phyloP scores from a whole-genome alignment of 805 yeast species.

The Wickerhamiella kazuoi region DNA sequence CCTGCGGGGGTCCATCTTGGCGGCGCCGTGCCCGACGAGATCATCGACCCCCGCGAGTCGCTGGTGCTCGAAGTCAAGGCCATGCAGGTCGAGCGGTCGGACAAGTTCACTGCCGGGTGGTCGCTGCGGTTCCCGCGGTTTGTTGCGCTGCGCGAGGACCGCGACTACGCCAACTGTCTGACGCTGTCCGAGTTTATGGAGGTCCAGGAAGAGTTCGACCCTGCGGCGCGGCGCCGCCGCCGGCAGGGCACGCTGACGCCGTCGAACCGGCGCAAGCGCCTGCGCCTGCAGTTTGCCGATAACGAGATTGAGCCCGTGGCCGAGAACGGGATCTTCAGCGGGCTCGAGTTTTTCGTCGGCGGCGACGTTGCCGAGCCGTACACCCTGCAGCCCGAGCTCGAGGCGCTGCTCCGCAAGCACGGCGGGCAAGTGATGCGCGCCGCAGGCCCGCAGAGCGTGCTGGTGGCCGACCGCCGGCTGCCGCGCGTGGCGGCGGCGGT shows the following conservation, averaged over 20 bases:
- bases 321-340: slow-evolving; percentile 10
- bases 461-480: slow-evolving; percentile 13
- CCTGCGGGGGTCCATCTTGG: slow-evolving; percentile 9
- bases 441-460: slow-evolving; percentile 1
- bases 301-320: neutral
- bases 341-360: slow-evolving; percentile 13
- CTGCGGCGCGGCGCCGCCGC: slow-evolving; percentile 11
- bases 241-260: neutral
- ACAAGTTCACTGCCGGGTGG: slow-evolving; percentile 42
- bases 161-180: slow-evolving; percentile 36
- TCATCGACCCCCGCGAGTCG: slow-evolving; percentile 69
- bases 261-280: slow-evolving; percentile 1
- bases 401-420: slow-evolving; percentile 11
- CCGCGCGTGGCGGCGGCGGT: slow-evolving; percentile 7
- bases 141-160: slow-evolving; percentile 49
- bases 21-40: slow-evolving; percentile 38
- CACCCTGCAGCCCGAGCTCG: slow-evolving; percentile 12
- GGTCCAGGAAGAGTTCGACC: slow-evolving; percentile 21
- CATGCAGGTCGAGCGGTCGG: slow-evolving; percentile 41
- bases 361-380: slow-evolving; percentile 14
- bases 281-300: slow-evolving; percentile 1
- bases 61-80: slow-evolving; percentile 73
- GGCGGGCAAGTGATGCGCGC: slow-evolving; percentile 18
- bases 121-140: slow-evolving; percentile 69
- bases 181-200: slow-evolving; percentile 35